Conservation (phyloP, 1,284 basidiomycete species). For the Cutaneotrichosporon daszewskae region DNA sequence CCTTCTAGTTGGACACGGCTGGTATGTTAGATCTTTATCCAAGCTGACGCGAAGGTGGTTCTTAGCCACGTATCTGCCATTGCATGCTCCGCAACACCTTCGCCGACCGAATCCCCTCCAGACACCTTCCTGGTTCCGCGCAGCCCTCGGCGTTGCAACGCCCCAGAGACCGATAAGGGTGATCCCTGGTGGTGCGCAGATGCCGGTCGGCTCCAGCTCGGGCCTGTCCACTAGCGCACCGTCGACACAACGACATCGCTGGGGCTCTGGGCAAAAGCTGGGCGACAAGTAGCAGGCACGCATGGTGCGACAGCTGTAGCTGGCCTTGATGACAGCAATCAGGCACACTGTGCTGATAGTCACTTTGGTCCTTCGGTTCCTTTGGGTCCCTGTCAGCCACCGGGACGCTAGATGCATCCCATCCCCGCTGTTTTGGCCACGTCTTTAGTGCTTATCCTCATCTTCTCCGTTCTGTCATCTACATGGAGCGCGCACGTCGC, state of each 20-base stretch:
- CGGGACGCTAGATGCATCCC: too few species aligned
- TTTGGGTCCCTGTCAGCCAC: too few species aligned
- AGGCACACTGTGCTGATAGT: too few species aligned
- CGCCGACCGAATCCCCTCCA: constrained; percentile 36
- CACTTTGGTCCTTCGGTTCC: too few species aligned
- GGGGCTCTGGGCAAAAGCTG: constrained; percentile 40
- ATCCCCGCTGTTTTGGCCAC: too few species aligned
- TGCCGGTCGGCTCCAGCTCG: constrained; percentile 2
- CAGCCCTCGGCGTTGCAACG: constrained; percentile 13
- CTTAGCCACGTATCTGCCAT: constrained; percentile 38
- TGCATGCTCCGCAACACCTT: constrained; percentile 32
- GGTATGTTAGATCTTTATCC: constrained; percentile 22
- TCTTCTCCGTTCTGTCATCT: too few species aligned
- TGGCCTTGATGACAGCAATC: too few species aligned
- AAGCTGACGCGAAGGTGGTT: constrained; percentile 45
- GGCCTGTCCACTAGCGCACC: background rate
- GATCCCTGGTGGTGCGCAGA: constrained; percentile 5
- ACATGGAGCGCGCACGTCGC: too few species aligned
- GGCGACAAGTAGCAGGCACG: constrained; percentile 34
- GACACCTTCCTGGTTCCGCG: constrained; percentile 29
- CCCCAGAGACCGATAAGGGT: constrained; percentile 2
- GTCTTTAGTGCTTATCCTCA: too few species aligned
- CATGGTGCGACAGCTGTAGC: too few species aligned
- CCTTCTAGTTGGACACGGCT: constrained; percentile 40
- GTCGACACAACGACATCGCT: constrained; percentile 30